Evolutionary conservation across 805 yeast species (phyloP), one percentile per base, ranked within the genome.

Genomic region (Barnettozyma wickerhamii): DNA sequence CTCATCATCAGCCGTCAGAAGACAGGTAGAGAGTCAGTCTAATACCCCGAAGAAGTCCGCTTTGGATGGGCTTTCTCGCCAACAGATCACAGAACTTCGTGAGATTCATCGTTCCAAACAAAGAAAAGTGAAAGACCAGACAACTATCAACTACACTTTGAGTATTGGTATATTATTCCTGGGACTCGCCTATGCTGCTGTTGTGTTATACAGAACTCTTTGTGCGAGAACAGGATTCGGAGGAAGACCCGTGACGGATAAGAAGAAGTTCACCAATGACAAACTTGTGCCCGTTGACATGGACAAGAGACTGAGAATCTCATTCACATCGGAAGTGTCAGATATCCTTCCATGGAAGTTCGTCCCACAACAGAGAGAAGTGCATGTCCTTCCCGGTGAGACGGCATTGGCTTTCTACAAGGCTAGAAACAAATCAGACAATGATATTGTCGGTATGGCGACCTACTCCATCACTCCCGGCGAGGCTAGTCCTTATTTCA

Each of bases 381-480:
- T 93, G 2, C 79, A 79, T 51, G 84, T 93, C 18, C 79, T 88
- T 9, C 99, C 99, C 1, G 99, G 99, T 18, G 99, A 93, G 63
- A 93, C 99, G 3, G 99, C 99, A 0, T 68, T 93, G 45, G 97
- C 96, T 0, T 93, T 93, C 60, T 93, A 88, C 68, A 84, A 81
- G 61, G 99, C 99, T 19, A 85, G 81, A 62, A 93, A 93, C 58
- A 69, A 69, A 45, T 78, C 95, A 33, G 81, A 82, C 45, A 85
- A 85, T 53, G 98, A 93, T 59, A 86, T 93, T 33, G 87, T 93
- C 39, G 99, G 99, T 7, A 93, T 93, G 95, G 99, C 99, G 3
- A 93, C 99, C 0, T 93, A 93, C 62, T 84, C 95, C 5, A 96
- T 93, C 36, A 79, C 95, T 0, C 99, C 99, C 0, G 97, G 93